A percentile compares a stretch with the other conserved stretches of the same genome.
These are phyloP conservation scores for Arxiozyma heterogenica DNA, from an alignment of 1,139 yeast species.

Conservation along the genomic window DNA sequence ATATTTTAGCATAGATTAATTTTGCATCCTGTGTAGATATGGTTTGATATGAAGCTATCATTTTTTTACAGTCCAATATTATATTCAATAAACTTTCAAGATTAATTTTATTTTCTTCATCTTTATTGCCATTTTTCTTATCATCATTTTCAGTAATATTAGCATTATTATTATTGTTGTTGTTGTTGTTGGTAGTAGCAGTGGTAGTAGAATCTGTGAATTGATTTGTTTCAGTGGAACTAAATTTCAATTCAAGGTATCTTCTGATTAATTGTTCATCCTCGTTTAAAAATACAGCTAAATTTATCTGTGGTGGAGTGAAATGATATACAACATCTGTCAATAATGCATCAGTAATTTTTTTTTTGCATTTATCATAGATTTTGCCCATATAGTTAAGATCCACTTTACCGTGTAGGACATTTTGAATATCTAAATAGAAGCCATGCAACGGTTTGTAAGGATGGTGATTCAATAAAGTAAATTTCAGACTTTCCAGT, in stretches of 20 bases:
- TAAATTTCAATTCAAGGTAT: conserved; percentile 55
- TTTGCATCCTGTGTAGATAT: conserved; percentile 56
- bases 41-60: conserved; percentile 36
- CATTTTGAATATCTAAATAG: conserved; percentile 75
- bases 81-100: conserved; percentile 39
- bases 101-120: conserved; percentile 19
- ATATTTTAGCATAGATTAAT: conserved; percentile 52
- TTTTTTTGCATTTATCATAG: conserved; percentile 60
- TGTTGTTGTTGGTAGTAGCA: no score
- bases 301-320: conserved; percentile 92
- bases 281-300: conserved; percentile 67
- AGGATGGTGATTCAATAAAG: conserved; percentile 81
- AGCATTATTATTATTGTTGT: not conserved
- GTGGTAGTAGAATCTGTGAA: not conserved
- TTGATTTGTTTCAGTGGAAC: conserved; percentile 16
- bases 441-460: conserved; percentile 84
- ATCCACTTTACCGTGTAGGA: conserved; percentile 36
- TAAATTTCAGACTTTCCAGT: conserved; percentile 65
- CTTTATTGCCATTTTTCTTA: conserved; percentile 7
- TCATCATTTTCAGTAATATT: conserved; percentile 10
- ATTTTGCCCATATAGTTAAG: conserved; percentile 35
- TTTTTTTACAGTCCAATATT: conserved; percentile 42
- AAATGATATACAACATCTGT: conserved; percentile 69
- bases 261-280: conserved; percentile 56
- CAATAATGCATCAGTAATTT: conserved; percentile 55